Evolutionary conservation across 2,329 filamentous ascomycete genomes (phyloP).

Genomic region (Xylaria multiplex): DNA sequence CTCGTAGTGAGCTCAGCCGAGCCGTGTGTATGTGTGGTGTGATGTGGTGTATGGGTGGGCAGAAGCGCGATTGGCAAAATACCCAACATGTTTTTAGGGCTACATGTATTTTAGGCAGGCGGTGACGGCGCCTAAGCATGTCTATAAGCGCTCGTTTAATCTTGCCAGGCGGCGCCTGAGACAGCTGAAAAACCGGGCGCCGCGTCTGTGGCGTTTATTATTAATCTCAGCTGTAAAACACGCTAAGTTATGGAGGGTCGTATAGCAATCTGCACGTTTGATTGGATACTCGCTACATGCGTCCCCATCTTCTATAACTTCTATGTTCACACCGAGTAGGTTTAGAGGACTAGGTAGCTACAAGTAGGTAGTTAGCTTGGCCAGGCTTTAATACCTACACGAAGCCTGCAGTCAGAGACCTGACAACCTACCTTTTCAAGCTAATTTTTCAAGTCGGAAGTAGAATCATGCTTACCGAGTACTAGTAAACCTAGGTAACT

Average conservation of each 20-base stretch:
- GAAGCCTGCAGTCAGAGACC: constrained; percentile 13
- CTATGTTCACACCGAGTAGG: constrained; percentile 18
- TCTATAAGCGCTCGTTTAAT: constrained; percentile 20
- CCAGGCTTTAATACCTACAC: constrained; percentile 5
- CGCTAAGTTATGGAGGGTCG: constrained; percentile 5
- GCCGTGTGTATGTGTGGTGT: constrained; percentile 10
- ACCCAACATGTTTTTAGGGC: constrained; percentile 3
- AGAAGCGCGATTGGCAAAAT: constrained; percentile 30
- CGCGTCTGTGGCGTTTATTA: constrained; percentile 25
- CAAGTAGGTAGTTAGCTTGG: background rate
- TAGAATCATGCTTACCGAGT: too few species aligned
- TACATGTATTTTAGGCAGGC: constrained; percentile 31
- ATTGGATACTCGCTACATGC: constrained; percentile 10
- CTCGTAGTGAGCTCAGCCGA: constrained; percentile 9
- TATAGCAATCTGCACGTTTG: constrained; percentile 27
- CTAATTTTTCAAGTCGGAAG: background rate
- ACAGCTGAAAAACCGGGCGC: constrained; percentile 27
- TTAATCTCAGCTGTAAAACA: constrained; percentile 22
- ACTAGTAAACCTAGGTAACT: too few species aligned
- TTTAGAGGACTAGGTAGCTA: background rate
- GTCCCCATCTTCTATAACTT: background rate
- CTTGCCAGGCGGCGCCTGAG: background rate
- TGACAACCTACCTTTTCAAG: background rate
- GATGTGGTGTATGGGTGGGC: background rate
- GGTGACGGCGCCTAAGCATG: constrained; percentile 30